A percentile compares a stretch with the other conserved stretches of the same genome.
Conservation (phyloP, 2,329 filamentous ascomycete species). For the Colletotrichum sp. region DNA sequence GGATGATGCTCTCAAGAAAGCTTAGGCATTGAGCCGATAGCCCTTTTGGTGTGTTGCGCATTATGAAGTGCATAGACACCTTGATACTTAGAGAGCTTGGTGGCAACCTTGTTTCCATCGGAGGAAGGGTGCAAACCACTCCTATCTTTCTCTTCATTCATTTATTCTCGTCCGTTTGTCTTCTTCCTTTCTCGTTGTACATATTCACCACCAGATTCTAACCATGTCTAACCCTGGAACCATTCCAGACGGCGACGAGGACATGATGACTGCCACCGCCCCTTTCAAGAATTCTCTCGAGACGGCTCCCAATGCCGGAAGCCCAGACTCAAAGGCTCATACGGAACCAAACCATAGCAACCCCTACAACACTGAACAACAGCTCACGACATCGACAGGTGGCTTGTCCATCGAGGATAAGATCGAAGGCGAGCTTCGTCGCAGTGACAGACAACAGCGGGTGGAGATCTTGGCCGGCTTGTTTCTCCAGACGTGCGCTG, state of each 20-base stretch:
- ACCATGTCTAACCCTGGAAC: background rate
- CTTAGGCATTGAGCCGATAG: too few relatives aligned
- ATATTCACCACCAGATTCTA: too few relatives aligned
- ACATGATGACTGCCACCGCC: rapidly evolving
- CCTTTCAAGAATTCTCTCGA: rapidly evolving
- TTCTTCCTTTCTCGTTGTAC: too few relatives aligned
- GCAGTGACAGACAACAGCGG: background rate
- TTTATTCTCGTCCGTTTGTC: too few relatives aligned
- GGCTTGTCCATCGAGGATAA: background rate
- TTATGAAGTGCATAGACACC: too few relatives aligned
- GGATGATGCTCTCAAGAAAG: too few relatives aligned
- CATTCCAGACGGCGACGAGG: rapidly evolving
- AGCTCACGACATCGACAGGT: background rate
- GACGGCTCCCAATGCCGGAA: rapidly evolving
- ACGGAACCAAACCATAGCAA: background rate
- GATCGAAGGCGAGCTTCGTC: background rate
- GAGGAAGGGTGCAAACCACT: too few relatives aligned
- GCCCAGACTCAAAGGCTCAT: background rate
- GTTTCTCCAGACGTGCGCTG: background rate
- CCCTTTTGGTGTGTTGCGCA: too few relatives aligned
- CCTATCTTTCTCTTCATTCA: too few relatives aligned
- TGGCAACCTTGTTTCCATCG: too few relatives aligned
- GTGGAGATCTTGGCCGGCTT: background rate
- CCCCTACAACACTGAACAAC: rapidly evolving
- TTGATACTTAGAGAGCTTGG: too few relatives aligned